Percentiles rank a stretch among this genome's conserved stretches.
Evolutionary conservation across 2,329 filamentous ascomycete genomes (phyloP).

Genomic region (Fusarium sambucinum): DNA sequence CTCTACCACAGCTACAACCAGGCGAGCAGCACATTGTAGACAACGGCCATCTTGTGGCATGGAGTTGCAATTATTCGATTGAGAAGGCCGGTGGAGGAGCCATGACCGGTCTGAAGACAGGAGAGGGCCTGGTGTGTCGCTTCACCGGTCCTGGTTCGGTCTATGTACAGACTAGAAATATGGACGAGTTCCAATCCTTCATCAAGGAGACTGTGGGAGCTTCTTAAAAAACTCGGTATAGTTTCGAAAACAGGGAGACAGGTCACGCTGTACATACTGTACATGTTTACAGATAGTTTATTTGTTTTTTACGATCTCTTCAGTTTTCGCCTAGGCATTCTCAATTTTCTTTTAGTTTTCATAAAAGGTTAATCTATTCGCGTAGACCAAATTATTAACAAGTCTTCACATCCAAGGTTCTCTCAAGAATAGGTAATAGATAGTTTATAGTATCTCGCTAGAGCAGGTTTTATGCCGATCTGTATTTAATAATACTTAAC

Average conservation of each 20-base stretch:
- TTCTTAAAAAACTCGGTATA: not conserved
- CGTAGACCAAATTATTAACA: no score
- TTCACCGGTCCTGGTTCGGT: not conserved
- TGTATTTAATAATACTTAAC: no score
- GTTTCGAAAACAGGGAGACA: fast-evolving
- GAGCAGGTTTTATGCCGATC: no score
- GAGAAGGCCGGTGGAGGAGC: not conserved
- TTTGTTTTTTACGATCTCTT: no score
- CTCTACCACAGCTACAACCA: not conserved
- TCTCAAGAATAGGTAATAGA: no score
- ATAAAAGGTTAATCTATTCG: no score
- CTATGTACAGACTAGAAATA: not conserved
- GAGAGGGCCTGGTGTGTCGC: not conserved
- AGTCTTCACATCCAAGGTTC: no score
- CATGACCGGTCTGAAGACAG: not conserved
- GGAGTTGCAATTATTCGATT: not conserved
- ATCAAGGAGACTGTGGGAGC: not conserved
- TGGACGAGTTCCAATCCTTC: not conserved
- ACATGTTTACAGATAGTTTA: no score
- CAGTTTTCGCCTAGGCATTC: no score
- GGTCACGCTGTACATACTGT: fast-evolving
- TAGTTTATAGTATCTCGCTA: no score
- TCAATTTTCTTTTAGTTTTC: no score
- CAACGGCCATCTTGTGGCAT: not conserved
- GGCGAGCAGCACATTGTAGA: not conserved